A percentile compares a stretch with the other conserved stretches of the same genome.
Evolutionary conservation across 139 green algal genomes (phyloP).

Genomic region (Penium margaritaceum): DNA sequence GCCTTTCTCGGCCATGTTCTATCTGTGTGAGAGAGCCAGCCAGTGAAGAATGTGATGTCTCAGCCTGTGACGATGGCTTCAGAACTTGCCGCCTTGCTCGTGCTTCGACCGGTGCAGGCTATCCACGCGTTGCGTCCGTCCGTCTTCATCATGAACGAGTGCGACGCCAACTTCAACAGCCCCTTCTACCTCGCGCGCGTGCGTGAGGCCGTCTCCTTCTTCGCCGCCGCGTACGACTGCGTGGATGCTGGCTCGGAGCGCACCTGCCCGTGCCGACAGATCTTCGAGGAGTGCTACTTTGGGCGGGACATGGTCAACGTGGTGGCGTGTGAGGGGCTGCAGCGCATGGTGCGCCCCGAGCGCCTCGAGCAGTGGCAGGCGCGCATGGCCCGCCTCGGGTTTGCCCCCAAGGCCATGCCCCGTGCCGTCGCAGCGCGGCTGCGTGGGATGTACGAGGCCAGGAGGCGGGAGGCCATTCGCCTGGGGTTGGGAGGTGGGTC

Average conservation of each 20-base stretch:
- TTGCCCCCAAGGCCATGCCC: too few relatives aligned
- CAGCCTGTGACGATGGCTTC: not conserved
- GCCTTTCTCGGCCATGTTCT: not conserved
- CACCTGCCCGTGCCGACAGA: conserved; percentile 1
- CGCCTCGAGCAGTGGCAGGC: conserved; percentile 3
- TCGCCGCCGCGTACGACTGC: conserved; percentile 1
- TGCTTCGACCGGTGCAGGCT: not conserved
- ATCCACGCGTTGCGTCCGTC: not conserved
- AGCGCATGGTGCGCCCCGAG: conserved; percentile 11
- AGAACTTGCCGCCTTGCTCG: not conserved
- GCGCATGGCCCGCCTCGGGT: conserved; percentile 5
- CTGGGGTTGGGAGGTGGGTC: too few relatives aligned
- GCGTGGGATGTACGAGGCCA: too few relatives aligned
- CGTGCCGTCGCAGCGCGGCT: too few relatives aligned
- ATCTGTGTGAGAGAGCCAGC: too few relatives aligned
- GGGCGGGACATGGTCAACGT: conserved; percentile 17
- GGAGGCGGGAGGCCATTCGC: too few relatives aligned
- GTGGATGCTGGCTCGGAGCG: not conserved
- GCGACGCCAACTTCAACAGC: conserved; percentile 6
- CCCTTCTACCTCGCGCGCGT: conserved; percentile 18
- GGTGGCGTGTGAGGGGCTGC: conserved; percentile 21
- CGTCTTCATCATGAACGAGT: not conserved
- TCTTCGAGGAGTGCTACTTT: conserved; percentile 8
- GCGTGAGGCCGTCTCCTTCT: not conserved
- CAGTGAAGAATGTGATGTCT: too few relatives aligned